phyloP scores from a whole-genome alignment of 768 basidiomycete genomes.

The Arthromyces matolae region DNA sequence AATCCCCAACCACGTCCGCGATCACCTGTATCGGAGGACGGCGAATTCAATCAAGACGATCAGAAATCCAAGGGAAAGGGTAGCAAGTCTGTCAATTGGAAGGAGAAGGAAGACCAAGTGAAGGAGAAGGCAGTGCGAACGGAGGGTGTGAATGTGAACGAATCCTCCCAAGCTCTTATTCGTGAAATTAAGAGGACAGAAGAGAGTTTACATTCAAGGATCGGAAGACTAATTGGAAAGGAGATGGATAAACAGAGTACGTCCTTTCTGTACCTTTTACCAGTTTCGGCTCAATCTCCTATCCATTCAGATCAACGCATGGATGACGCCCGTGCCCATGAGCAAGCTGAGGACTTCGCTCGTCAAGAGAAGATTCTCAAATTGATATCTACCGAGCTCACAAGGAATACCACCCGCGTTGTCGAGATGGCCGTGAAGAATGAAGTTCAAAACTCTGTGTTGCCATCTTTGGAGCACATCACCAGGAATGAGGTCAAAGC shows the following conservation, averaged over 20 bases:
- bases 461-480: constrained; percentile 79
- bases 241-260: constrained; percentile 90
- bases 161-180: constrained; percentile 53
- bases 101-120: constrained; percentile 35
- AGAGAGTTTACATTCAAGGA: constrained; percentile 69
- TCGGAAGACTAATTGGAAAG: constrained; percentile 76
- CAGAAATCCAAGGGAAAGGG: constrained; percentile 60
- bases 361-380: constrained; percentile 89
- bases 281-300: neutral
- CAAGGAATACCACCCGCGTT: constrained; percentile 82
- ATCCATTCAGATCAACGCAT: constrained; percentile 66
- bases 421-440: constrained; percentile 87
- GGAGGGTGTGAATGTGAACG: constrained; percentile 41
- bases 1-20: constrained; percentile 44
- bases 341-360: constrained; percentile 76
- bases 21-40: constrained; percentile 75
- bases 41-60: constrained; percentile 60
- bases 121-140: constrained; percentile 33
- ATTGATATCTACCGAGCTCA: constrained; percentile 81
- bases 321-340: constrained; percentile 74
- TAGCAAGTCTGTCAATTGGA: constrained; percentile 53
- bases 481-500: constrained; percentile 78
- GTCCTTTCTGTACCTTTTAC: constrained; percentile 29
- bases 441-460: constrained; percentile 79
- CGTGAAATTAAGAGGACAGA: constrained; percentile 84